Base-by-base conservation (phyloP, 805 yeast genomes). In the Teunomyces gatunensis region DNA sequence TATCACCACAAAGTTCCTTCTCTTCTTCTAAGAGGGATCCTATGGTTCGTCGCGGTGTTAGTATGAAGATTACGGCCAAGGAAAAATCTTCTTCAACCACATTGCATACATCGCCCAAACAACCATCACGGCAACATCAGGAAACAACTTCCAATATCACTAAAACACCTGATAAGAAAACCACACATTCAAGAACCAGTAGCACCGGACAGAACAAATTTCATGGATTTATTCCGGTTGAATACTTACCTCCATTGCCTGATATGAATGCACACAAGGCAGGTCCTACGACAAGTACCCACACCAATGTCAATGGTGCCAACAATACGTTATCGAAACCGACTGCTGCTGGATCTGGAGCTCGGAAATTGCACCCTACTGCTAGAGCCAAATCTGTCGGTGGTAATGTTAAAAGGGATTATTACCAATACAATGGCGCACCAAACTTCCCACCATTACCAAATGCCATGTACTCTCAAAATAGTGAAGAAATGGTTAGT, bases 341-440 rank as follows among this genome's bases (percentile, higher is more conserved):
- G 49, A 35, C 44, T 37, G 51, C 48, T 27, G 42, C 33, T 17
- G 40, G 48, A 15, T 48, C 50, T n/a, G 42, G 50, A 5, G 60
- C 58, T 6, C 51, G 65, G 40, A 74, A 67, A 51, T 68, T 72
- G 51, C 96, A 88, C 64, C 95, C 96, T 32, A 81, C 89, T 11
- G 96, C 95, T 0, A 79, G 96, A 57, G 95, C 96, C 2, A 89
- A 87, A 61, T 86, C 96, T 17, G 83, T 88, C 42, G 90, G 91
- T n/a, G 76, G 75, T 5, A 92, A 88, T 62, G 78, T 81, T 17
- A 79, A 88, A 59, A 84, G 81, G 56, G 85, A 83, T 49, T 77
- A 86, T 44, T 74, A 76, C 52, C 40, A 37, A 12, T 66, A 49
- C 64, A 25, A 52, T 59, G 46, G 52, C 5, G 42, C 49, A 3